Evolutionary conservation across 2,329 filamentous ascomycete species (phyloP).

Genomic region (Apiospora saccharicola): DNA sequence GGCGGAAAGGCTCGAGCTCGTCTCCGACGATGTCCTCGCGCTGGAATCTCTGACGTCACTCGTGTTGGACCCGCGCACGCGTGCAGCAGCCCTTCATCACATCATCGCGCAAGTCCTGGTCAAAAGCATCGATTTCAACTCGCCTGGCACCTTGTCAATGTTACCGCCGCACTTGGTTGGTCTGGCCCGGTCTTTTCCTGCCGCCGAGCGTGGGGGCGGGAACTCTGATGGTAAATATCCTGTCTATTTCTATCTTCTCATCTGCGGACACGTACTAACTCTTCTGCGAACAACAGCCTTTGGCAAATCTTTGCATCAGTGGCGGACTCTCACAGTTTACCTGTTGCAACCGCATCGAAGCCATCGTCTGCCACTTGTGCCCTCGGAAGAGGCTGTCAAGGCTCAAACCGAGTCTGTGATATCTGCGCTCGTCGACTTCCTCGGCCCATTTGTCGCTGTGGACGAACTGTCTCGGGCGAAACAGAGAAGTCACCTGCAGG

Average conservation of each 20-base stretch:
- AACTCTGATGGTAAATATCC: background rate
- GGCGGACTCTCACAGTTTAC: background rate
- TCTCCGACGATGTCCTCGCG: background rate
- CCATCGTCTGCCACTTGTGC: background rate
- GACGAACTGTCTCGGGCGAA: background rate
- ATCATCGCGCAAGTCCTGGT: background rate
- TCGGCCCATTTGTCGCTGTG: background rate
- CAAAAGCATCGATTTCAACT: background rate
- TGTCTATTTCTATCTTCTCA: rapidly evolving
- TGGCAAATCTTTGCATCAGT: background rate
- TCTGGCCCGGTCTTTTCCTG: background rate
- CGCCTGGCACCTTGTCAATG: background rate
- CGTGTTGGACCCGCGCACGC: background rate
- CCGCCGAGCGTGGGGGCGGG: background rate
- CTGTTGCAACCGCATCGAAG: background rate
- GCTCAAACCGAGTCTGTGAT: too few species aligned
- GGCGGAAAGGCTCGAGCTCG: background rate
- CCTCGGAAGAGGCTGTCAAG: too few species aligned
- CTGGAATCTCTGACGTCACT: too few species aligned
- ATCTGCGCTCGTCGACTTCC: too few species aligned
- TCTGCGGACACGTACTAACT: background rate
- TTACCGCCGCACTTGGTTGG: background rate
- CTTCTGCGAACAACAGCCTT: background rate
- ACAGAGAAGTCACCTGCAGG: background rate
- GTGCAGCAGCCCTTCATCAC: background rate